phyloP scores from a whole-genome alignment of 139 green algal species.

The Pedinophyceae sp. region DNA sequence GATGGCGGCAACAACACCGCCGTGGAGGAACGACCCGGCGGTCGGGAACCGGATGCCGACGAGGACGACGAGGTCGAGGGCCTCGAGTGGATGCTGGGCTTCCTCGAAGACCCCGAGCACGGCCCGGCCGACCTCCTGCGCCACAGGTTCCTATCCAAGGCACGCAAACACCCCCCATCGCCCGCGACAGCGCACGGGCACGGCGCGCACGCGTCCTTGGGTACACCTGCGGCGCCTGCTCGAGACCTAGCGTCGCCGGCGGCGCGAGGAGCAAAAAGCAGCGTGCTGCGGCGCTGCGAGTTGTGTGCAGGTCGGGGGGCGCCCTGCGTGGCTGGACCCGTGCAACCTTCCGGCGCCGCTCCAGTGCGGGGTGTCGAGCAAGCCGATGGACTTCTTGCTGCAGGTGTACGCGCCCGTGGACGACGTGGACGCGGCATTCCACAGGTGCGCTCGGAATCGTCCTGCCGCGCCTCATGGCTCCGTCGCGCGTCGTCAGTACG shows the following conservation, averaged over 20 bases:
- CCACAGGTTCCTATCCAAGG: constrained; percentile 62
- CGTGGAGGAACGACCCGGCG: too few relatives aligned
- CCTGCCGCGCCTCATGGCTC: too few relatives aligned
- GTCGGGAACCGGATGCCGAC: too few relatives aligned
- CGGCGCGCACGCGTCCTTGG: too few relatives aligned
- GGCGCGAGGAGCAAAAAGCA: not conserved
- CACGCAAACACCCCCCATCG: too few relatives aligned
- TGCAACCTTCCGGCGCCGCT: constrained; percentile 44
- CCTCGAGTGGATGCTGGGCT: constrained; percentile 38
- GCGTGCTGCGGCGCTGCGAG: too few relatives aligned
- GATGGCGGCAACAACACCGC: too few relatives aligned
- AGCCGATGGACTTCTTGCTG: constrained; percentile 40
- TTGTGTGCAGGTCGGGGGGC: constrained; percentile 13
- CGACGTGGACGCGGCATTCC: constrained; percentile 31
- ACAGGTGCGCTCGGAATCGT: too few relatives aligned
- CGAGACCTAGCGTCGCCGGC: not conserved
- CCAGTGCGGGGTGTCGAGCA: constrained; percentile 24
- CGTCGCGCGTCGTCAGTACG: too few relatives aligned
- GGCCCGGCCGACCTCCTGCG: constrained; percentile 27
- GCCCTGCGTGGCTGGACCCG: constrained; percentile 55
- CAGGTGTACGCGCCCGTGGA: constrained; percentile 52
- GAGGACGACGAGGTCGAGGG: too few relatives aligned
- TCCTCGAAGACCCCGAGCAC: constrained; percentile 20
- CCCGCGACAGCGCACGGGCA: too few relatives aligned
- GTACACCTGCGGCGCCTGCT: constrained; percentile 45